phyloP scores from a whole-genome alignment of 1,139 yeast species.

The Protomyces arabidopsidicola region DNA sequence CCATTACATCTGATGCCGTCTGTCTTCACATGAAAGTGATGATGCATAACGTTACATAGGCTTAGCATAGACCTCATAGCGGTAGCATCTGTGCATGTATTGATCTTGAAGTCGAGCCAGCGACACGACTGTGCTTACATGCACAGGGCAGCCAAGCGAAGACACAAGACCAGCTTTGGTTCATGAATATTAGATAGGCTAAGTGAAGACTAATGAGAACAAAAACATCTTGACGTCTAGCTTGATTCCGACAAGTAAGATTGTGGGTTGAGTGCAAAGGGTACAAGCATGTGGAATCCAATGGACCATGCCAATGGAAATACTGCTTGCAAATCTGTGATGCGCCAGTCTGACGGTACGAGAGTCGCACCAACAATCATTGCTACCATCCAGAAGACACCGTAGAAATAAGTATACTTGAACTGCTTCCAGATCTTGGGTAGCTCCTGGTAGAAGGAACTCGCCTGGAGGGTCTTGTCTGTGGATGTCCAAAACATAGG shows the following conservation, averaged over 20 bases:
- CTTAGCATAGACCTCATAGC: too few relatives aligned
- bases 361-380: constrained; percentile 15
- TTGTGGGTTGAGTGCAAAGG: constrained; percentile 31
- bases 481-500: constrained; percentile 31
- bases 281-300: constrained; percentile 27
- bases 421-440: constrained; percentile 28
- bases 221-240: neutral
- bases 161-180: too few relatives aligned
- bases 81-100: too few relatives aligned
- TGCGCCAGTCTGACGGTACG: constrained; percentile 5
- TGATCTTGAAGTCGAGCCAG: too few relatives aligned
- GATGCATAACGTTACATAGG: too few relatives aligned
- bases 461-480: constrained; percentile 29
- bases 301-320: constrained; percentile 29
- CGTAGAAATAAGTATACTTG: constrained; percentile 6
- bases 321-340: neutral
- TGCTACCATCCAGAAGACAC: neutral
- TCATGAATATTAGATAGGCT: too few relatives aligned
- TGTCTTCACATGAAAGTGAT: too few relatives aligned
- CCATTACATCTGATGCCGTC: too few relatives aligned
- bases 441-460: constrained; percentile 29
- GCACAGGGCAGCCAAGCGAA: too few relatives aligned
- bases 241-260: constrained; percentile 10
- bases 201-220: too few relatives aligned
- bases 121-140: too few relatives aligned